Evolutionary conservation across 441 rosid genomes (phyloP), one percentile per base, ranked within the genome.

Genomic region (Croton setiger): DNA sequence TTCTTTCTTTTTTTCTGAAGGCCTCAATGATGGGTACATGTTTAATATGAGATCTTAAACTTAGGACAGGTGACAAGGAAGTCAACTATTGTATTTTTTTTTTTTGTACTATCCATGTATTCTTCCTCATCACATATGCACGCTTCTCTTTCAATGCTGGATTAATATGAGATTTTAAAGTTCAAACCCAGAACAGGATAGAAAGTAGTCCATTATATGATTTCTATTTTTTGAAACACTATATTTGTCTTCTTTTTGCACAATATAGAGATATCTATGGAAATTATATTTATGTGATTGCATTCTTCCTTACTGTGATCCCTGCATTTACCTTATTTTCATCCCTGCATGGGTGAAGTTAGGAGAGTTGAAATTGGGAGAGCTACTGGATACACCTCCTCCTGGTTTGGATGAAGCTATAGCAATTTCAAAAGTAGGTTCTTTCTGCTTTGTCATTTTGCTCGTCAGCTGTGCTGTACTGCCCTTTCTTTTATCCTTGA

Each of bases 331-430:
- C 71, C 41, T 27, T 68, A 58, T 74, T 76, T 62, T 54, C 45
- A 47, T 77, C 54, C 61, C 68, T 62, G 33, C 68, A 17, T 66
- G 73, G 52, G 55, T 62, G 74, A 83, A 93, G 98, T 73, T 93
- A 70, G 98, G 96, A 39, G 97, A 93, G 68, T 77, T 93, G 69
- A 89, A 93, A 77, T 78, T 93, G 56, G 95, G 96, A 77, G 97
- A 93, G 72, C 79, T 91, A 69, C 84, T 91, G 15, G 97, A 91
- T 74, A 82, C 97, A n/a, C 97, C 97, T 27, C 97, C 97, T 78
- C 97, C 97, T 71, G 98, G 97, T 68, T 77, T 91, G 72, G 96
- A 91, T 83, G 98, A 91, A 88, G 97, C 95, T 63, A 86, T 94
- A 67, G 98, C 97, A 72, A 91, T 94, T 79, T 87, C 97, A 54